These are phyloP conservation scores for Heterobasidion parviporum DNA, from an alignment of 1,284 basidiomycete species.

Conservation along the genomic window DNA sequence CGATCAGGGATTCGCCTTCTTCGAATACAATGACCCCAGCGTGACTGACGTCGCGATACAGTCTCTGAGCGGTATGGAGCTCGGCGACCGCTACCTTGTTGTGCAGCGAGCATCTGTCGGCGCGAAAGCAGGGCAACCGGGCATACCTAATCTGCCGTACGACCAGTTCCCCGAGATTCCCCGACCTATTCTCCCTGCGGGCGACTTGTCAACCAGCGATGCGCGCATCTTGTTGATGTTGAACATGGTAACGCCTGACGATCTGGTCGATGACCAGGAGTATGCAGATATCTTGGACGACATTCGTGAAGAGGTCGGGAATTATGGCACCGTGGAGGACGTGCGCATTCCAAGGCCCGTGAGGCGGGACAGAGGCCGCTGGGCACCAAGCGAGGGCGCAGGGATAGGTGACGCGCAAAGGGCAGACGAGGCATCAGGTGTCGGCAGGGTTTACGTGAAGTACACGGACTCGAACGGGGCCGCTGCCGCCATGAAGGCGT, in stretches of 20 bases:
- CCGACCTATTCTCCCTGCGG: conserved; percentile 77
- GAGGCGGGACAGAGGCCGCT: conserved; percentile 78
- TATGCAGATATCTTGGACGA: conserved; percentile 94
- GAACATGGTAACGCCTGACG: conserved; percentile 97
- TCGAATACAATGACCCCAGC: conserved; percentile 88
- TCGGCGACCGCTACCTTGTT: conserved; percentile 93
- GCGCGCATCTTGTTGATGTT: conserved; percentile 91
- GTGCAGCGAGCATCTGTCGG: conserved; percentile 96
- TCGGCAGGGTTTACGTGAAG: conserved; percentile 91
- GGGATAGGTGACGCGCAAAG: conserved; percentile 58
- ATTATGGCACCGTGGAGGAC: conserved; percentile 79
- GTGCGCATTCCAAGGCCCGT: conserved; percentile 84
- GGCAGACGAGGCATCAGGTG: conserved; percentile 81
- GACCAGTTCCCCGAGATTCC: conserved; percentile 71
- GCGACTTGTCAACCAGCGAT: conserved; percentile 47
- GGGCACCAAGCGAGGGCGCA: conserved; percentile 62
- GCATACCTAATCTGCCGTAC: conserved; percentile 51
- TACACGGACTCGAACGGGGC: conserved; percentile 60
- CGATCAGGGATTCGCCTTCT: conserved; percentile 91
- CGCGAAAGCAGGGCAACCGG: conserved; percentile 66
- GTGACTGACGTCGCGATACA: conserved; percentile 96
- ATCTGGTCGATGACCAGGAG: conserved; percentile 86
- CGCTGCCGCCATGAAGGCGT: conserved; percentile 64
- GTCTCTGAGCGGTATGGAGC: conserved; percentile 94
- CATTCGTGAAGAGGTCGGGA: conserved; percentile 86